Evolutionary conservation across 2,329 filamentous ascomycete species (phyloP).

Genomic region (Nothopassalora personata): DNA sequence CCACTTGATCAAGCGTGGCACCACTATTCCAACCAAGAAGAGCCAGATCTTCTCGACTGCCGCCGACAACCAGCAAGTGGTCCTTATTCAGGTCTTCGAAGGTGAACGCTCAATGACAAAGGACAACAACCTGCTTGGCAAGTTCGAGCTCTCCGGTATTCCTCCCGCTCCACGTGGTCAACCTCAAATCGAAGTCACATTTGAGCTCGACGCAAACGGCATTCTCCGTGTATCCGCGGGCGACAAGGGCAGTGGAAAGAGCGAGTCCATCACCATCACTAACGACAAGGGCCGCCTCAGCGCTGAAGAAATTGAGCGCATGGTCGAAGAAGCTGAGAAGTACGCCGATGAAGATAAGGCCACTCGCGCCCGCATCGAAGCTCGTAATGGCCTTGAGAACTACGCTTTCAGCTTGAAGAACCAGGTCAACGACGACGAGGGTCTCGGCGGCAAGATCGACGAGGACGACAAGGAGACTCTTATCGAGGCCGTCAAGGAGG

Average conservation of each 20-base stretch:
- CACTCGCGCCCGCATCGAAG: slow-evolving; percentile 92
- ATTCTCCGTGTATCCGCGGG: slow-evolving; percentile 93
- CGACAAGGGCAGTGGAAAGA: slow-evolving; percentile 98
- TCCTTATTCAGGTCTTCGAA: slow-evolving; percentile 99
- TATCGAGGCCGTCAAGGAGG: slow-evolving; percentile 93
- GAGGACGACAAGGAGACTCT: slow-evolving; percentile 98
- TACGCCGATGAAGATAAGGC: slow-evolving; percentile 99
- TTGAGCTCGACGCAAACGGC: slow-evolving; percentile 97
- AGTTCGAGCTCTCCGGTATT: slow-evolving; percentile 96
- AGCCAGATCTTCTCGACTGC: slow-evolving; percentile 97
- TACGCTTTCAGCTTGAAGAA: slow-evolving; percentile 99
- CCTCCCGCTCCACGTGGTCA: slow-evolving; percentile 92
- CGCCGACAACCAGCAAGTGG: slow-evolving; percentile 95
- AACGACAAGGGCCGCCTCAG: slow-evolving; percentile 98
- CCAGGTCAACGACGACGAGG: slow-evolving; percentile 95
- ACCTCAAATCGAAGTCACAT: slow-evolving; percentile 96
- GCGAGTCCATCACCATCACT: slow-evolving; percentile 95
- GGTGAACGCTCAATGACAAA: slow-evolving; percentile 64
- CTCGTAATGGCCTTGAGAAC: slow-evolving; percentile 95
- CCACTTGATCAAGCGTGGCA: slow-evolving; percentile 96
- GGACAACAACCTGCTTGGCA: slow-evolving; percentile 80
- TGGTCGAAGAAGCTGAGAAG: slow-evolving; percentile 97
- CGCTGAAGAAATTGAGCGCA: slow-evolving; percentile 96
- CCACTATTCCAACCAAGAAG: slow-evolving; percentile 98
- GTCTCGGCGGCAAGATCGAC: slow-evolving; percentile 95